Base-by-base conservation (phyloP, 768 basidiomycete species). In the Pisolithus sp. region DNA sequence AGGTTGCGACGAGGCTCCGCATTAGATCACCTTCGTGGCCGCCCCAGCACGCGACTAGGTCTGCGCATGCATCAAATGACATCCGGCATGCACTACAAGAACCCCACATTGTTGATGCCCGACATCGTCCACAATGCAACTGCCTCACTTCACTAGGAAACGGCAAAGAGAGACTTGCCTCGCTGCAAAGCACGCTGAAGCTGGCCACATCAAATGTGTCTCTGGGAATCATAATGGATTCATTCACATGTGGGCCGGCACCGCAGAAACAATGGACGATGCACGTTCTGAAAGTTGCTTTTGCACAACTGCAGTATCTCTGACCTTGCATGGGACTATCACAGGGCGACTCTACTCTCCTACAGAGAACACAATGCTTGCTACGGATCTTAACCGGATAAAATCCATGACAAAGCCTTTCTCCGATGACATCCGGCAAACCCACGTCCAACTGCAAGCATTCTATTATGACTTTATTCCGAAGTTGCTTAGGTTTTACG, bases 201-300 rank as follows among this genome's bases (percentile, higher is more conserved):
- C 49, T 53, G 63, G 60, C 55, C 57, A 60, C 52, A 52, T 67
- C 59, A 64, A 60, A 58, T 80, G 81, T 62, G 68, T 79, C 51
- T 73, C 77, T 34, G 77, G 76, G 48, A 77, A 75, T 26, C 67
- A 73, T 57, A 76, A 80, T 63, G 73, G 74, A 59, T 60, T 59
- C 42, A 62, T 77, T 38, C 65, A 70, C 54, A 57, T 73, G 47
- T 77, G 78, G 75, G 67, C 60, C 42, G 56, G 65, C 31, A 55
- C 52, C 41, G 53, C 56, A 46, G 53, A 56, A 55, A 57, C 31
- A 15, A 53, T 59, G 50, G 48, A 54, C 50, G 52, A 61, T 39
- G 57, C 66, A 51, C 57, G 49, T 52, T 68, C 63, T 30, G 49
- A 61, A 60, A 45, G 59, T 73, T 41, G 64, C 57, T 23, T 60